Evolutionary conservation across 176 grass and related monocot species (phyloP), one percentile per base, ranked within the genome.

Genomic region (Tillandsia fasciculata): DNA sequence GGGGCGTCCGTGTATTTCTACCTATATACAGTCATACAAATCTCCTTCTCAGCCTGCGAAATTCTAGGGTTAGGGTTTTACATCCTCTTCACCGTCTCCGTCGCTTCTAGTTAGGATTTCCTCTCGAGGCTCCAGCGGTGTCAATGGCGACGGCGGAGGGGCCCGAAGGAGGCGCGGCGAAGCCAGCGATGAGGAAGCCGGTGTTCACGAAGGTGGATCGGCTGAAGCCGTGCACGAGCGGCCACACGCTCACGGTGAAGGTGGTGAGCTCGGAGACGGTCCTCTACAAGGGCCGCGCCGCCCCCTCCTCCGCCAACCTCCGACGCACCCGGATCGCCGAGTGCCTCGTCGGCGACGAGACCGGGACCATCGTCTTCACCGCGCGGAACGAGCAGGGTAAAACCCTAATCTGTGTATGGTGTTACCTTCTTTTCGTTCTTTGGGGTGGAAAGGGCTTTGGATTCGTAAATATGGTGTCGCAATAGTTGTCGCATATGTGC

Each of bases 331-430:
- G 87, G 49, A 91, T 91, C 77, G 85, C 87, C 8, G 91, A 96
- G 79, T 96, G 91, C 79, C 52, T 96, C 72, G 79, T 96, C 57
- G 91, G 91, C 22, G 91, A 96, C 61, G 91, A 96, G 52, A 96
- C 87, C 47, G 91, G 84, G 8, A 71, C 73, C 67, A 81, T 91
- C 78, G 80, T 96, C 49, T 96, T 96, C 80, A 91, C 91, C 48
- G 91, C 91, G 29, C 80, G 91, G 65, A 96, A 96, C 51, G 91
- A 96, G 18, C 91, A 96, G 86, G 91, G 91, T 94, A 64, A 42
- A 48, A 78, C 50, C 50, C 42, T 20, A 51, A 4, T 23, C n/a
- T 61, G 18, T 23, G 56, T 18, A 61, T 18, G 22, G 22, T 3
- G 15, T 61, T 20, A 23, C 22, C n/a, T 61, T 61, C 22, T 61